phyloP scores from a whole-genome alignment of 1,284 basidiomycete genomes.

The Gomphus bonarii region DNA sequence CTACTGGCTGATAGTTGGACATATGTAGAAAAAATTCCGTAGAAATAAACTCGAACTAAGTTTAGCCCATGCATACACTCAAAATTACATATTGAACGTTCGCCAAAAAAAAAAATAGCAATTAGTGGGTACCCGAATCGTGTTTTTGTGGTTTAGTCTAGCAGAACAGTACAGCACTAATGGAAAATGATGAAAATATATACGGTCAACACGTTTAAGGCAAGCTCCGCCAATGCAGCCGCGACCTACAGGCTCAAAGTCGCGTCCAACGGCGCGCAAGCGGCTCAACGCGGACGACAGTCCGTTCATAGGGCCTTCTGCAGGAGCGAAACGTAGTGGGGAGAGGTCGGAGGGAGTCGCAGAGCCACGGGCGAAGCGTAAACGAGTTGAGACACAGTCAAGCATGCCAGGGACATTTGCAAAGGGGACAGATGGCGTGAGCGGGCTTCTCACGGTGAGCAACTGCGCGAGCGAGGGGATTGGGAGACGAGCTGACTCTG shows the following conservation, averaged over 20 bases:
- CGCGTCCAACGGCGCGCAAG: conserved; percentile 46
- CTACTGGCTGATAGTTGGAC: neutral
- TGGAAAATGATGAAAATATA: too few relatives aligned
- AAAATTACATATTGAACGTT: too few relatives aligned
- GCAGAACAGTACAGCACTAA: too few relatives aligned
- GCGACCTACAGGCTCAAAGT: conserved; percentile 35
- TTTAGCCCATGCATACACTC: too few relatives aligned
- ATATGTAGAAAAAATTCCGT: neutral
- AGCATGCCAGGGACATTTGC: conserved; percentile 1
- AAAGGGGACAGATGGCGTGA: conserved; percentile 5
- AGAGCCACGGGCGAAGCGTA: conserved; percentile 50
- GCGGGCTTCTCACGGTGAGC: neutral
- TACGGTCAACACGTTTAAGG: too few relatives aligned
- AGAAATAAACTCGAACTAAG: too few relatives aligned
- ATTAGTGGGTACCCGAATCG: too few relatives aligned
- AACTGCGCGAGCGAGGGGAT: neutral
- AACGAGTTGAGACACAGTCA: conserved; percentile 39
- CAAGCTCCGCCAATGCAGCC: conserved; percentile 15
- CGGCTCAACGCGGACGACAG: conserved; percentile 48
- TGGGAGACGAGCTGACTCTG: neutral
- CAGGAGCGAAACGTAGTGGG: conserved; percentile 29
- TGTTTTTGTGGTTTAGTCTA: too few relatives aligned
- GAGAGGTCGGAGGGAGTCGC: conserved; percentile 11
- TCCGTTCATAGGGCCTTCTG: conserved; percentile 48
- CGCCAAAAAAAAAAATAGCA: too few relatives aligned